These are phyloP conservation scores for Auricularia sp. DNA, from an alignment of 768 basidiomycete species.

Conservation along the genomic window DNA sequence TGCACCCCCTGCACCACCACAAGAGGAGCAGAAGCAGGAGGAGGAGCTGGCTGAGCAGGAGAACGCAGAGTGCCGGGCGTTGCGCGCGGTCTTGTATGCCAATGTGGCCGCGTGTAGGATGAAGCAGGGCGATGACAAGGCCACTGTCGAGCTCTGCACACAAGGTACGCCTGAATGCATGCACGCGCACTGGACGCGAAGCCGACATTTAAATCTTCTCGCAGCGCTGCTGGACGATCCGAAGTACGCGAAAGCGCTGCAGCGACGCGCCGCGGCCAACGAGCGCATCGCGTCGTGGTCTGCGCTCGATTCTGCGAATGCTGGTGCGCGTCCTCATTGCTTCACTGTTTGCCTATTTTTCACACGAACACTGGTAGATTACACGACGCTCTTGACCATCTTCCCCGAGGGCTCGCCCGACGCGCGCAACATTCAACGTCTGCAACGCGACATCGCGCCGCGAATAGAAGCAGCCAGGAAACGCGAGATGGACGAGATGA, in stretches of 20 bases:
- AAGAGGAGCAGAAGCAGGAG: constrained; percentile 17
- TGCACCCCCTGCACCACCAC: background rate
- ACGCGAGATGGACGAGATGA: constrained; percentile 82
- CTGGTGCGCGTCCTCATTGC: constrained; percentile 42
- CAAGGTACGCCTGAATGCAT: constrained; percentile 35
- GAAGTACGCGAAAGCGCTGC: constrained; percentile 75
- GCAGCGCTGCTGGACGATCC: constrained; percentile 83
- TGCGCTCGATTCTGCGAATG: constrained; percentile 68
- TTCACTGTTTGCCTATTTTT: background rate
- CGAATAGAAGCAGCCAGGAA: constrained; percentile 71
- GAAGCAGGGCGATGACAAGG: constrained; percentile 72
- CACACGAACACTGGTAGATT: constrained; percentile 43
- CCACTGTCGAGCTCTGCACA: constrained; percentile 71
- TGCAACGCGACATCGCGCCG: constrained; percentile 49
- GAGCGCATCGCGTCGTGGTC: constrained; percentile 77
- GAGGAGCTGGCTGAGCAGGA: constrained; percentile 9
- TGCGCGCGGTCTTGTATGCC: constrained; percentile 66
- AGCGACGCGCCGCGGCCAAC: constrained; percentile 80
- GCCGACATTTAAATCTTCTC: background rate
- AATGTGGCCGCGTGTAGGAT: constrained; percentile 83
- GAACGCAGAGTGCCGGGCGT: constrained; percentile 26
- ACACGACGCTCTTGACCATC: constrained; percentile 57
- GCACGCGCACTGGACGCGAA: too few species aligned
- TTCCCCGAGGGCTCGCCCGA: constrained; percentile 49
- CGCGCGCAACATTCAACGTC: constrained; percentile 34